These are phyloP conservation scores for Elaeis guineensis DNA, from an alignment of 176 grass and related monocot species.

Conservation along the genomic window DNA sequence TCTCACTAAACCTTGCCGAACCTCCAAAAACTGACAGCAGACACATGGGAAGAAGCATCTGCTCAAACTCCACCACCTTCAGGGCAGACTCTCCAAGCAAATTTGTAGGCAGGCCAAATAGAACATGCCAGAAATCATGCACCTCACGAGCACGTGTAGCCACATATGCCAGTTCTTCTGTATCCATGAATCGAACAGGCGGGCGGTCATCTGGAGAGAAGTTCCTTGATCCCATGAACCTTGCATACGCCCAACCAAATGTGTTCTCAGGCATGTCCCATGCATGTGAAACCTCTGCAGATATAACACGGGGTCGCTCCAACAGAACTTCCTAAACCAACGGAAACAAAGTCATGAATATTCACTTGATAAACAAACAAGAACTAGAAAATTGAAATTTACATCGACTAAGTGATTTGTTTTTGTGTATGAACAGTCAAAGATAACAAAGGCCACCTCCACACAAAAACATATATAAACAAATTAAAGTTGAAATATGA, in stretches of 20 bases:
- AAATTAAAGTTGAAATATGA: not conserved
- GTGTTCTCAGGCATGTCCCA: slow-evolving; percentile 82
- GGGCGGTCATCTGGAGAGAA: slow-evolving; percentile 86
- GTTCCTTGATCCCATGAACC: slow-evolving; percentile 98
- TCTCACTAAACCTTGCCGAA: slow-evolving; percentile 68
- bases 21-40: slow-evolving; percentile 68
- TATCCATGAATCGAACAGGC: slow-evolving; percentile 85
- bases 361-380: not conserved
- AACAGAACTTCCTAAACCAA: slow-evolving; percentile 73
- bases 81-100: slow-evolving; percentile 84
- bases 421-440: no score
- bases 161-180: slow-evolving; percentile 69
- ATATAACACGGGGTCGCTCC: slow-evolving; percentile 69
- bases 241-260: slow-evolving; percentile 81
- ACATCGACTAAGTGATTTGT: not conserved
- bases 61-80: slow-evolving; percentile 95
- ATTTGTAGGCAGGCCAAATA: slow-evolving; percentile 83
- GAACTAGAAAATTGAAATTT: not conserved
- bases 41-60: slow-evolving; percentile 98
- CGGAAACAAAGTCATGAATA: not conserved
- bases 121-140: slow-evolving; percentile 90
- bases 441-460: no score
- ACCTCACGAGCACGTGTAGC: slow-evolving; percentile 77
- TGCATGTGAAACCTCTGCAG: slow-evolving; percentile 57
- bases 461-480: no score